Conservation (phyloP, 768 basidiomycete genomes). For the Tephrocybe sp. region DNA sequence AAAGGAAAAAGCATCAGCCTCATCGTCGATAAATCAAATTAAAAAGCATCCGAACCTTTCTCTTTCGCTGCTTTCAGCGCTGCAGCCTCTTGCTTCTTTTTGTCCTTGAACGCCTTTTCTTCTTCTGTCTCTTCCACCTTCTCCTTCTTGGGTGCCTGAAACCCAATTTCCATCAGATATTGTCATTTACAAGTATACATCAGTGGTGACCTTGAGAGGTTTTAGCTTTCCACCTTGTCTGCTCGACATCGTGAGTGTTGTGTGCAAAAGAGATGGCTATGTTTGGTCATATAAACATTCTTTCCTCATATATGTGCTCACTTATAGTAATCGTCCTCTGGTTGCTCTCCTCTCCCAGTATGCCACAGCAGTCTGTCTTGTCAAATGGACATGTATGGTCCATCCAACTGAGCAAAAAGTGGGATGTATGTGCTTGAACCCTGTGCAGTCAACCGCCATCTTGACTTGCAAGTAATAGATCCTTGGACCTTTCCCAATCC, state of each 20-base stretch:
- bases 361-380: conserved; percentile 8
- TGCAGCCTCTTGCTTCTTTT: conserved; percentile 71
- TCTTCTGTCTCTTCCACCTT: conserved; percentile 72
- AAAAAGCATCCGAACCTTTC: conserved; percentile 54
- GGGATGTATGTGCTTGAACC: conserved; percentile 33
- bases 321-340: neutral
- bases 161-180: conserved; percentile 7
- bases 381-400: conserved; percentile 10
- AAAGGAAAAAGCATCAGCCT: conserved; percentile 1
- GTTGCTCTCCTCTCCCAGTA: neutral
- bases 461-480: conserved; percentile 47
- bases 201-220: conserved; percentile 68
- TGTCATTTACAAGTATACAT: neutral
- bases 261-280: conserved; percentile 4
- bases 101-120: conserved; percentile 69
- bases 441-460: neutral
- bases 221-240: conserved; percentile 86
- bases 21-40: neutral
- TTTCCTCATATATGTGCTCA: neutral
- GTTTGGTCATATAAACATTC: conserved; percentile 15
- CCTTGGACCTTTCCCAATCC: conserved; percentile 81
- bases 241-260: conserved; percentile 43
- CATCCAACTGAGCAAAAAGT: conserved; percentile 25
- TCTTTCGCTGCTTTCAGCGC: conserved; percentile 71
- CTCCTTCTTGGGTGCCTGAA: conserved; percentile 80